Evolutionary conservation across 495 filamentous ascomycete species (phyloP).

Genomic region (Lophiotrema nucula): DNA sequence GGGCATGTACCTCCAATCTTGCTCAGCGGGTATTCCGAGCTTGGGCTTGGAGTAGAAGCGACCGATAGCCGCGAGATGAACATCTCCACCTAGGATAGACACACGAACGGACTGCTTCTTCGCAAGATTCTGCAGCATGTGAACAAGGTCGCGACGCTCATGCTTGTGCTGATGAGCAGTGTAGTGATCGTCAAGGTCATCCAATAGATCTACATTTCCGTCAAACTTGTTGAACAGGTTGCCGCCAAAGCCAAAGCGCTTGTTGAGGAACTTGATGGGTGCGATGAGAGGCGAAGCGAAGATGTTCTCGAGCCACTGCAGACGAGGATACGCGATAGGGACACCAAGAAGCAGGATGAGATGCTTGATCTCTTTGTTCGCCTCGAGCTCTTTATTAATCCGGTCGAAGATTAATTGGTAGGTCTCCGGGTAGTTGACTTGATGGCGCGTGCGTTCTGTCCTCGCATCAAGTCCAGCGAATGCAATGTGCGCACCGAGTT

Average conservation of each 20-base stretch:
- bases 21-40: constrained; percentile 57
- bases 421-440: constrained; percentile 87
- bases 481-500: constrained; percentile 78
- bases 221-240: constrained; percentile 92
- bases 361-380: constrained; percentile 68
- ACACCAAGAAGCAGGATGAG: constrained; percentile 84
- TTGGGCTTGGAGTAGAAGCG: constrained; percentile 71
- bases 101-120: constrained; percentile 72
- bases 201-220: constrained; percentile 82
- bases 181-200: constrained; percentile 95
- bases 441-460: constrained; percentile 86
- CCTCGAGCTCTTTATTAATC: constrained; percentile 61
- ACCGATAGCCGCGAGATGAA: constrained; percentile 72
- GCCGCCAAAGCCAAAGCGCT: constrained; percentile 82
- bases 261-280: constrained; percentile 83
- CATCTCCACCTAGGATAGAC: constrained; percentile 80
- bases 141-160: constrained; percentile 73
- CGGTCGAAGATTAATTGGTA: constrained; percentile 79
- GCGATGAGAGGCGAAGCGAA: constrained; percentile 79
- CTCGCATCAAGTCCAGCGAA: constrained; percentile 88
- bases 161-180: constrained; percentile 87
- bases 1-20: constrained; percentile 70
- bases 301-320: constrained; percentile 91
- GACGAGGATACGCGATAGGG: constrained; percentile 89
- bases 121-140: constrained; percentile 70